Evolutionary conservation across 2,329 filamentous ascomycete genomes (phyloP).

Genomic region (Phialophora verrucosa): DNA sequence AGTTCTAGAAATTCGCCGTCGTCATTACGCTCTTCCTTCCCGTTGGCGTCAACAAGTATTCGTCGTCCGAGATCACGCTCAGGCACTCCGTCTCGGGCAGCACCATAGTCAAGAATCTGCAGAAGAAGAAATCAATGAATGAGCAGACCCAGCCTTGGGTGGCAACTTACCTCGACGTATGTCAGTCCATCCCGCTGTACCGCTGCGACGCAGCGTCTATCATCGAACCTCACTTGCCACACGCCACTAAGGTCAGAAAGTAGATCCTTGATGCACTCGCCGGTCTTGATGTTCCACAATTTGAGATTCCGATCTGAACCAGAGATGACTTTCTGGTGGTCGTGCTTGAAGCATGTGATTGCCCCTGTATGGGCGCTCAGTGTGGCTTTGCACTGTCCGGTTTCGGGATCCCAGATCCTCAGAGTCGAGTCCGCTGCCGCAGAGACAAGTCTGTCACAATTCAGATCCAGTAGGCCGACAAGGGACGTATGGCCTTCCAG

Average conservation of each 20-base stretch:
- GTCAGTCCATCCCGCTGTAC: conserved; percentile 92
- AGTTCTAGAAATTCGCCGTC: conserved; percentile 33
- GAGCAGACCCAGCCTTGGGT: conserved; percentile 10
- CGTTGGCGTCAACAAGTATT: conserved; percentile 60
- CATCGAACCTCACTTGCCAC: conserved; percentile 98
- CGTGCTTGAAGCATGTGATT: conserved; percentile 98
- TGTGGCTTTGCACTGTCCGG: conserved; percentile 85
- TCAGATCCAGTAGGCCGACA: conserved; percentile 87
- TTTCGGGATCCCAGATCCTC: conserved; percentile 95
- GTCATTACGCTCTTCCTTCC: conserved; percentile 45
- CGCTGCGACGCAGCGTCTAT: conserved; percentile 90
- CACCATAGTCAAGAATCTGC: conserved; percentile 96
- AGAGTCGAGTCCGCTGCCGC: conserved; percentile 94
- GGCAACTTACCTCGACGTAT: conserved; percentile 80
- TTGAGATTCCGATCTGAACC: conserved; percentile 95
- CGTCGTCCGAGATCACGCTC: conserved; percentile 77
- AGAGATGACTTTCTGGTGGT: conserved; percentile 93
- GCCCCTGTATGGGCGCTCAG: conserved; percentile 93
- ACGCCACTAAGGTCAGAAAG: conserved; percentile 94
- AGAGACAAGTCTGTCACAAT: conserved; percentile 87
- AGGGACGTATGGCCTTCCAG: conserved; percentile 91
- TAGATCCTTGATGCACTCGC: conserved; percentile 89
- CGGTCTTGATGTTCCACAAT: conserved; percentile 96
- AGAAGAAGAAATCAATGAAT: conserved; percentile 33
- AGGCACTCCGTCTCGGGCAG: conserved; percentile 83